Percentiles rank a stretch among this genome's conserved stretches.
phyloP scores from a whole-genome alignment of 2,329 filamentous ascomycete species.

The Nannizzia gypsea region DNA sequence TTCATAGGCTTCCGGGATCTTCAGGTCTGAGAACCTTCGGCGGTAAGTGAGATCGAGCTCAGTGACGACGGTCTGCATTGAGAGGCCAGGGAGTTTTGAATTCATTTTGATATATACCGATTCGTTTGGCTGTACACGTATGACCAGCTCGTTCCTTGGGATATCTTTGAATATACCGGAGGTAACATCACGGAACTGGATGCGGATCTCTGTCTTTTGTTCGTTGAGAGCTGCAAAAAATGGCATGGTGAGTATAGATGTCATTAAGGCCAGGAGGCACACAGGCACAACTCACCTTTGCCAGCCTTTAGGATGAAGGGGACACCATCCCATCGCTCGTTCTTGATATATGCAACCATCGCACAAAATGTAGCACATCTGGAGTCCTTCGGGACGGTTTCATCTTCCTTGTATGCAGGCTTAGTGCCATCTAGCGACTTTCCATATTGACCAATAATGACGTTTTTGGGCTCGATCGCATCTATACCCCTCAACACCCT shows the following conservation, averaged over 20 bases:
- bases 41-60: slow-evolving; percentile 97
- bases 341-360: slow-evolving; percentile 96
- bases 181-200: slow-evolving; percentile 99
- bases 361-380: slow-evolving; percentile 97
- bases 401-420: slow-evolving; percentile 96
- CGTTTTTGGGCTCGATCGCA: slow-evolving; percentile 95
- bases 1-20: slow-evolving; percentile 98
- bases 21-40: slow-evolving; percentile 94
- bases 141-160: slow-evolving; percentile 95
- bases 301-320: slow-evolving; percentile 99
- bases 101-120: slow-evolving; percentile 99
- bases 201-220: slow-evolving; percentile 98
- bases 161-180: slow-evolving; percentile 99
- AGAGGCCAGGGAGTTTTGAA: slow-evolving; percentile 94
- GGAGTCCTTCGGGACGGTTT: slow-evolving; percentile 93
- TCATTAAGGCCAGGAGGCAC: not conserved
- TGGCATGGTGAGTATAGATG: not conserved
- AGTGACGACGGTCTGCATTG: slow-evolving; percentile 98
- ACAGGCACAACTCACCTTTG: slow-evolving; percentile 45
- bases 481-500: slow-evolving; percentile 88
- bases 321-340: slow-evolving; percentile 97
- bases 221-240: slow-evolving; percentile 67
- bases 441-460: slow-evolving; percentile 98
- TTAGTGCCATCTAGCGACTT: slow-evolving; percentile 93
- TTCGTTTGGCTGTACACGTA: slow-evolving; percentile 98